These are phyloP conservation scores for Pinus tabuliformis DNA, from an alignment of 75 land plant species.

Conservation along the genomic window DNA sequence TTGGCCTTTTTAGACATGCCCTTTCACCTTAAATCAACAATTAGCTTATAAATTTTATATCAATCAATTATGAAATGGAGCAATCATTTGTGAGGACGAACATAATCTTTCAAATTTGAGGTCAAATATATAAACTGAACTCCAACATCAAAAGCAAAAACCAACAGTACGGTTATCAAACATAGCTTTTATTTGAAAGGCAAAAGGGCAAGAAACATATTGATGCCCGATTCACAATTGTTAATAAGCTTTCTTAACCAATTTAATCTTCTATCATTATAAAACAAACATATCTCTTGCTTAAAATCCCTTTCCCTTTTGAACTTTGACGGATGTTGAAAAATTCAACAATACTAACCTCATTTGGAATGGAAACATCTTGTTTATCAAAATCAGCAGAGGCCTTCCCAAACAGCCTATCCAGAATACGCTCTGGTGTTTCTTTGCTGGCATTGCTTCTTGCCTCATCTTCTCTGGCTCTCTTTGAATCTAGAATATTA, in stretches of 20 bases:
- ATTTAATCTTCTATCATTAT: neutral
- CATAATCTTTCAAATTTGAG: neutral
- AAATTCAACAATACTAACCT: neutral
- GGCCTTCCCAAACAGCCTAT: constrained; percentile 42
- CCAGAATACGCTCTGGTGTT: constrained; percentile 30
- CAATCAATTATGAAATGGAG: no score
- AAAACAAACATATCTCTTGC: neutral
- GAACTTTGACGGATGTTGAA: neutral
- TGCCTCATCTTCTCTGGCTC: constrained; percentile 6
- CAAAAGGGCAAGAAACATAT: no score
- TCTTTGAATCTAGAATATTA: constrained; percentile 8
- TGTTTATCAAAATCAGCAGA: constrained; percentile 4
- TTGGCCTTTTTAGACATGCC: no score
- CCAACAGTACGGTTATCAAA: neutral
- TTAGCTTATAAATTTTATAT: no score
- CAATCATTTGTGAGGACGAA: no score
- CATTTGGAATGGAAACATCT: neutral
- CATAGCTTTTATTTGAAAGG: neutral
- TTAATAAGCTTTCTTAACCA: no score
- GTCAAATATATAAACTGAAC: neutral
- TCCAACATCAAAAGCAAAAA: no score
- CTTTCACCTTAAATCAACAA: no score
- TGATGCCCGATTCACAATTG: no score
- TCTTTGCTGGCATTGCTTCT: constrained; percentile 7
- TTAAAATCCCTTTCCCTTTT: neutral